Evolutionary conservation across 1,284 basidiomycete genomes (phyloP).

Genomic region (Cryptococcus jaspeensis): DNA sequence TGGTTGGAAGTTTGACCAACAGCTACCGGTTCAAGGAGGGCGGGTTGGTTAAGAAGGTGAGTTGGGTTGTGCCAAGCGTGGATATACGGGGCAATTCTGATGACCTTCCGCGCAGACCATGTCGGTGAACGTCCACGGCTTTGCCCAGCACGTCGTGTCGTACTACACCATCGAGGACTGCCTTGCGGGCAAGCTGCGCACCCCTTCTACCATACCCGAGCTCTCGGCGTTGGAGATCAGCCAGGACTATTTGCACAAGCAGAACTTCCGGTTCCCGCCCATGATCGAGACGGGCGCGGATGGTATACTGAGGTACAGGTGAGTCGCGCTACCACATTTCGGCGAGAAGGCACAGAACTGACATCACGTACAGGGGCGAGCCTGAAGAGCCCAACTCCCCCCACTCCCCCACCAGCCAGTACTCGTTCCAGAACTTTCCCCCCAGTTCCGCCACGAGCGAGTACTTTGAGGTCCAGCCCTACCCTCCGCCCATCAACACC

Average conservation of each 20-base stretch:
- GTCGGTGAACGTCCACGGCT: conserved; percentile 78
- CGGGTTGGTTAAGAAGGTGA: conserved; percentile 92
- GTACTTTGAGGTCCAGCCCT: conserved; percentile 23
- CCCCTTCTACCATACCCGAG: conserved; percentile 85
- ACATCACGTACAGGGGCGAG: conserved; percentile 29
- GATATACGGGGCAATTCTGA: conserved; percentile 3
- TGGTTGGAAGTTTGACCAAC: conserved; percentile 85
- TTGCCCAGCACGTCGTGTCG: conserved; percentile 90
- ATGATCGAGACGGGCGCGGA: conserved; percentile 80
- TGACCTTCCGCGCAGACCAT: conserved; percentile 67
- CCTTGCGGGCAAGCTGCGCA: conserved; percentile 76
- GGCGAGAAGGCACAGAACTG: neutral
- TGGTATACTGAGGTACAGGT: conserved; percentile 73
- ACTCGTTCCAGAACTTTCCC: conserved; percentile 24
- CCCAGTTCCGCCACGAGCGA: conserved; percentile 13
- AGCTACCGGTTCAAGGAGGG: conserved; percentile 86
- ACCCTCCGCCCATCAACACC: conserved; percentile 11
- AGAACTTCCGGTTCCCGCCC: conserved; percentile 85
- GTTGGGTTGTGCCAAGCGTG: conserved; percentile 25
- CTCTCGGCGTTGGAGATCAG: conserved; percentile 81
- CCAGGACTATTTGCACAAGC: conserved; percentile 83
- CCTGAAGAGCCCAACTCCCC: conserved; percentile 38
- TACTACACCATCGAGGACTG: conserved; percentile 95
- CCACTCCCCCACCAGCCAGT: conserved; percentile 19
- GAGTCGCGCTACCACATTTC: conserved; percentile 9